These are phyloP conservation scores for Termitomyces sp. DNA, from an alignment of 768 basidiomycete genomes.

Conservation along the genomic window DNA sequence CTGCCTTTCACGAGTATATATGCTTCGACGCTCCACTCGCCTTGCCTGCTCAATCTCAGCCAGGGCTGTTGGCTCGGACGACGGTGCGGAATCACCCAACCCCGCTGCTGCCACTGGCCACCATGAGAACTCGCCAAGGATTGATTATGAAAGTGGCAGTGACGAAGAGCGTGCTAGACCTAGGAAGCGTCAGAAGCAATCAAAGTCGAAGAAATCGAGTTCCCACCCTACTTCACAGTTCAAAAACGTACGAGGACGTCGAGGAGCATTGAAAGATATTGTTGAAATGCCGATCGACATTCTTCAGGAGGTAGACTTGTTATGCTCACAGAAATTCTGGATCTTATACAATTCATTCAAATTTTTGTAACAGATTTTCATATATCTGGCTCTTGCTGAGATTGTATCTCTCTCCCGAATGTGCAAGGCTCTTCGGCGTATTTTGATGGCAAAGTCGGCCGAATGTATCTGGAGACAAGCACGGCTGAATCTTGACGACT, in stretches of 20 bases:
- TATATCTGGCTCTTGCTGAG: slow-evolving; percentile 30
- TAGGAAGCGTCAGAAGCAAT: not conserved
- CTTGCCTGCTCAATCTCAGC: not conserved
- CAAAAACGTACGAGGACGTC: slow-evolving; percentile 8
- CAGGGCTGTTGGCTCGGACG: no score
- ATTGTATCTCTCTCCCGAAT: slow-evolving; percentile 36
- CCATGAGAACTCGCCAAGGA: not conserved
- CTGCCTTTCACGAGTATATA: not conserved
- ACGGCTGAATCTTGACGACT: slow-evolving; percentile 4
- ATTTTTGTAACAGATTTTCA: slow-evolving; percentile 27
- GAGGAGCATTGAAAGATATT: slow-evolving; percentile 16
- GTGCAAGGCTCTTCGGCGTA: slow-evolving; percentile 26
- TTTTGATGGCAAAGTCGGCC: slow-evolving; percentile 16
- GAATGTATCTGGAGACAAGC: slow-evolving; percentile 8
- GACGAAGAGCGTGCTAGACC: not conserved
- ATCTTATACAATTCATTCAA: not conserved
- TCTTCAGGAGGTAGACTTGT: slow-evolving; percentile 24
- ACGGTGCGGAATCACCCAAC: not conserved
- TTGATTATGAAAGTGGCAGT: not conserved
- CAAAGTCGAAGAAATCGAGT: not conserved
- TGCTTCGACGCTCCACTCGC: not conserved
- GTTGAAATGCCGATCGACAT: slow-evolving; percentile 30
- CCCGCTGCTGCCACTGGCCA: no score
- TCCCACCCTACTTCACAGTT: not conserved
- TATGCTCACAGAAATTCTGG: no score